Conservation (phyloP, 2,329 filamentous ascomycete species). For the Juglanconis oblonga region DNA sequence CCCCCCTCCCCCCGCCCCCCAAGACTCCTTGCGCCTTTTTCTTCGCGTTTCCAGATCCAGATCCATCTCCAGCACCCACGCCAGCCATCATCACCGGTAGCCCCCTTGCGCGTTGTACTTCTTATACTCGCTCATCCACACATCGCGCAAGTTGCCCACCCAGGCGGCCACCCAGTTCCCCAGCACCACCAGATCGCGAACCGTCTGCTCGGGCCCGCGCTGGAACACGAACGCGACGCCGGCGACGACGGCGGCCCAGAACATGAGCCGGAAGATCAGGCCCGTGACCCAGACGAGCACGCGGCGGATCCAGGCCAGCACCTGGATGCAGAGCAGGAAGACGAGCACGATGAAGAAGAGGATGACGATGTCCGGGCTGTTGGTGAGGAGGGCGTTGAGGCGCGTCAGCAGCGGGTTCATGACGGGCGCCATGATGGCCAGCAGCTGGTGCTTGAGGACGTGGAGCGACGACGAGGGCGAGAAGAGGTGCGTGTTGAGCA, state of each 20-base stretch:
- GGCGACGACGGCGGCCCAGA: slow-evolving; percentile 60
- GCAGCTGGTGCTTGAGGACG: slow-evolving; percentile 33
- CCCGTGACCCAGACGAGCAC: slow-evolving; percentile 74
- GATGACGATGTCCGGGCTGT: slow-evolving; percentile 41
- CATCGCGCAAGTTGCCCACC: slow-evolving; percentile 45
- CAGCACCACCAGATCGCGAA: slow-evolving; percentile 52
- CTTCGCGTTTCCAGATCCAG: background rate
- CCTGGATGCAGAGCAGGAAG: slow-evolving; percentile 59
- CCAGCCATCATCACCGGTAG: slow-evolving; percentile 23
- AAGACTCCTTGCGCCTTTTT: background rate
- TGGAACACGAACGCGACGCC: slow-evolving; percentile 58
- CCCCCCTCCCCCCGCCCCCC: background rate
- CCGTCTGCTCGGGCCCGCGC: slow-evolving; percentile 63
- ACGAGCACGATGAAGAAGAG: slow-evolving; percentile 49
- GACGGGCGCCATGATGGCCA: slow-evolving; percentile 36
- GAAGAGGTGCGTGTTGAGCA: slow-evolving; percentile 48
- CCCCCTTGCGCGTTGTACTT: slow-evolving; percentile 50
- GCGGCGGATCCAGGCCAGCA: slow-evolving; percentile 68
- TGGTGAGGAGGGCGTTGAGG: slow-evolving; percentile 32
- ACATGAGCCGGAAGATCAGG: slow-evolving; percentile 59
- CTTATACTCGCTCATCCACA: slow-evolving; percentile 58
- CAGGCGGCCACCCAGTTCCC: slow-evolving; percentile 44
- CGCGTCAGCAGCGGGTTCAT: slow-evolving; percentile 42
- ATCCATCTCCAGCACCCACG: slow-evolving; percentile 7
- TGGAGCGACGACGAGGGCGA: slow-evolving; percentile 44